Evolutionary conservation across 306 rosid genomes (phyloP), one percentile per base, ranked within the genome.

Genomic region (Castanopsis chinensis): DNA sequence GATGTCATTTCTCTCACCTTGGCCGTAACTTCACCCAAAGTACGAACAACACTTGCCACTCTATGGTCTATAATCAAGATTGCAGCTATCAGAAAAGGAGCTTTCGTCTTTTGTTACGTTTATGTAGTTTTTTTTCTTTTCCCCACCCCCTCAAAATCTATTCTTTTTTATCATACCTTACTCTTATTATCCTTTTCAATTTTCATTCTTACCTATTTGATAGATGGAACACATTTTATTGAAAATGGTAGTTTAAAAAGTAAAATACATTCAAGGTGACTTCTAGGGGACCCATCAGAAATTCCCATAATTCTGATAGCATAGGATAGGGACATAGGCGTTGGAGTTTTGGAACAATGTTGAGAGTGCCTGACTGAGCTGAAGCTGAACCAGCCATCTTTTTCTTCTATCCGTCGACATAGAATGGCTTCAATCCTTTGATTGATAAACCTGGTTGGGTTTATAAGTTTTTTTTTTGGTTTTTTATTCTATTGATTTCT

Each of bases 331-430:
- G 6, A 5, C 37, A 33, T 33, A 43, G 51, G 51, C n/a, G 51
- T 43, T 43, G 51, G 52, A 2, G 33, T 30, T 28, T 8, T 33
- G 9, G 64, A 51, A 51, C 30, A 20, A 43, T 30, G 28, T 64
- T 49, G 63, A 28, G 14, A n/a, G 61, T 30, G 73, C 68, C 75
- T 65, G 69, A 65, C 4, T 74, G 74, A 57, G 63, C 27, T 19
- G 63, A 57, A n/a, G 63, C 63, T 57, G 27, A 57, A 20, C 63
- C 28, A 57, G 63, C 27, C 63, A 57, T 10, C 37, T 33, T 33
- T 33, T 33, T 33, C 7, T 33, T 33, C 37, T 5, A 33, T 33
- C 37, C 7, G 37, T 33, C 37, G 1, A 33, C 37, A 33, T 33
- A 33, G 37, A 33, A 33, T 33, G 5, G 37, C 37, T 33, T 33